Percentiles rank a stretch among this genome's conserved stretches.
Conservation (phyloP, 108 stramenopile species). For the Pseudonitzschia multiseries region DNA sequence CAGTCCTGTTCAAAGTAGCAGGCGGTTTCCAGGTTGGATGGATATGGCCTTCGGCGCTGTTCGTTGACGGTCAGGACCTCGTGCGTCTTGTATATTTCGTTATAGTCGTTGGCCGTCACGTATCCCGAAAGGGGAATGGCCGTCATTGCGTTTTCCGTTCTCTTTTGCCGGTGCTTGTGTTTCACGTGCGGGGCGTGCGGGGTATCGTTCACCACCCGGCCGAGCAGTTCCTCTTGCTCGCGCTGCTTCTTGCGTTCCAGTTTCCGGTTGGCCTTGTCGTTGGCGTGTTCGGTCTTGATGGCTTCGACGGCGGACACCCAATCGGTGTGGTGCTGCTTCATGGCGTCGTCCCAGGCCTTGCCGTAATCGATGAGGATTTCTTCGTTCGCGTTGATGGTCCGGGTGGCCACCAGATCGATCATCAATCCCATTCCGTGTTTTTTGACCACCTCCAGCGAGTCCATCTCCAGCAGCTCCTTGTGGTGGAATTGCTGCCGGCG, state of each 20-base stretch:
- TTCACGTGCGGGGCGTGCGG: not conserved
- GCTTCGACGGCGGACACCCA: conserved; percentile 2
- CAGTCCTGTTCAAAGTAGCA: conserved; percentile 34
- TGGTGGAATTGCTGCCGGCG: conserved; percentile 34
- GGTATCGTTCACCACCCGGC: too few relatives aligned
- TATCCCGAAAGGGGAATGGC: conserved; percentile 6
- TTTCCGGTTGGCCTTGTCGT: conserved; percentile 28
- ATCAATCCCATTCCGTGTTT: conserved; percentile 46
- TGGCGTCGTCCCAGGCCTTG: conserved; percentile 37
- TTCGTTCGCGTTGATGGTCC: conserved; percentile 43
- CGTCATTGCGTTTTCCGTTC: conserved; percentile 11
- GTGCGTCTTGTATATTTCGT: conserved; percentile 13
- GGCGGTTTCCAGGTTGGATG: conserved; percentile 32
- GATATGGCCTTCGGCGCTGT: conserved; percentile 42
- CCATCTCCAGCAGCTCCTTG: conserved; percentile 27
- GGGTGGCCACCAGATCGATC: conserved; percentile 54
- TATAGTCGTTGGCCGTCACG: conserved; percentile 29
- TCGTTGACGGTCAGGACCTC: conserved; percentile 34
- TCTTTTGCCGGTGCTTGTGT: not conserved
- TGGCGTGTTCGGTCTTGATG: conserved; percentile 26
- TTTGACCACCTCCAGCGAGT: not conserved
- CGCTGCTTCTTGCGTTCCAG: conserved; percentile 18
- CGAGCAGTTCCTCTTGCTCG: conserved; percentile 6
- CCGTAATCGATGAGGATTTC: conserved; percentile 72
- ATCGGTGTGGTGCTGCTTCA: conserved; percentile 8